Conservation (phyloP, 75 land plant genomes). For the Cupressus sempervirens region DNA sequence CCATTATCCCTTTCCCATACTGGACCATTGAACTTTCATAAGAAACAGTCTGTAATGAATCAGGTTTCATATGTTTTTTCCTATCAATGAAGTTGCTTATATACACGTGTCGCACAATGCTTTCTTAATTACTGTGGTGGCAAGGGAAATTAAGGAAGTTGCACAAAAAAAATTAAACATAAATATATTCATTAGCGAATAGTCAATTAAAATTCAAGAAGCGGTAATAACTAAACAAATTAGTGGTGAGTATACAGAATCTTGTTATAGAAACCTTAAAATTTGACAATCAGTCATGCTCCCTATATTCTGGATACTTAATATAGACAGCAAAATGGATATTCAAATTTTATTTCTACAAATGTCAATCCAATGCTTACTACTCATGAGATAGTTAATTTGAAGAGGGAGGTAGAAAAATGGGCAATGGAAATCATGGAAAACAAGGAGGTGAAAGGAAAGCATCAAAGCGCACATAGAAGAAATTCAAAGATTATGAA, state of each 20-base stretch:
- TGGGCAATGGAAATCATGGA: too few relatives aligned
- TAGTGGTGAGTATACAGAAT: not conserved
- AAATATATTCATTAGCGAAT: not conserved
- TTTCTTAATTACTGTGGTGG: constrained; percentile 24
- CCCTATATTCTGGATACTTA: too few relatives aligned
- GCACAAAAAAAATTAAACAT: not conserved
- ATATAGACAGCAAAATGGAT: too few relatives aligned
- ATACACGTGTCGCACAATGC: constrained; percentile 31
- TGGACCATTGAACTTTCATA: not conserved
- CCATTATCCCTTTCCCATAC: constrained; percentile 3
- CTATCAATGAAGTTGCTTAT: constrained; percentile 36
- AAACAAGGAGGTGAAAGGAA: too few relatives aligned
- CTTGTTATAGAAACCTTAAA: not conserved
- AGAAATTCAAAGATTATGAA: too few relatives aligned
- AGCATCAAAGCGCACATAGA: too few relatives aligned
- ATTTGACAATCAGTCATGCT: too few relatives aligned
- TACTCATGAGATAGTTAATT: too few relatives aligned
- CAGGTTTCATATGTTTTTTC: constrained; percentile 24
- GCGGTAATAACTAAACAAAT: not conserved
- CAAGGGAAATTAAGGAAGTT: constrained; percentile 1
- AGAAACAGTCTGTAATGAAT: constrained; percentile 15
- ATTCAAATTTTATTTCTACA: too few relatives aligned
- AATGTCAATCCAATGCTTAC: too few relatives aligned
- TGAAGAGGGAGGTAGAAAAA: too few relatives aligned
- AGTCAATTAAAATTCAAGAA: not conserved